A percentile compares a stretch with the other conserved stretches of the same genome.
Conservation (phyloP, 2,329 filamentous ascomycete species). For the Coniochaeta sp. region DNA sequence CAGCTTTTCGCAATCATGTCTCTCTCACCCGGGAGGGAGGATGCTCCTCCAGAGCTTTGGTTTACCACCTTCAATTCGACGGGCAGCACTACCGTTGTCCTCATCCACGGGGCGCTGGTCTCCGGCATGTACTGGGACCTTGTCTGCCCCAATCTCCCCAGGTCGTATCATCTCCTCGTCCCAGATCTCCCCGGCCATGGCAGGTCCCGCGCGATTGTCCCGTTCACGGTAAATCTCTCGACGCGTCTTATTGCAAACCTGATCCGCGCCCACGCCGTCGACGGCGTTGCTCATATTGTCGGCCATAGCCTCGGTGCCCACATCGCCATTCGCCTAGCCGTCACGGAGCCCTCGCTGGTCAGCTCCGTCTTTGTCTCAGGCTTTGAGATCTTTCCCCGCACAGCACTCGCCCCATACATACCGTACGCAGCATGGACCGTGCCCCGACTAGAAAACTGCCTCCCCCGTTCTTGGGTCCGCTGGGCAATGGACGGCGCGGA, state of each 20-base stretch:
- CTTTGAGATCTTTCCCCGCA: neutral
- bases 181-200: conserved; percentile 4
- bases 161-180: conserved; percentile 4
- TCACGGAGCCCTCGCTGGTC: conserved; percentile 3
- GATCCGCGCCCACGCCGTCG: conserved; percentile 1
- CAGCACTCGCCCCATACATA: neutral
- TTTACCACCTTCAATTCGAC: neutral
- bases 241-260: neutral
- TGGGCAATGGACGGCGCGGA: conserved; percentile 1
- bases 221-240: conserved; percentile 1
- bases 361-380: conserved; percentile 1
- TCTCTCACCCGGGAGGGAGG: neutral
- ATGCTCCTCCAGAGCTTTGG: neutral
- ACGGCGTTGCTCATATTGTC: conserved; percentile 4
- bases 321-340: neutral
- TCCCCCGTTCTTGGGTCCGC: neutral
- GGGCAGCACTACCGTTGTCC: neutral
- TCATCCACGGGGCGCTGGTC: neutral
- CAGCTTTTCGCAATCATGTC: neutral
- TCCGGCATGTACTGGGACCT: neutral
- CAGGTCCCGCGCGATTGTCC: neutral
- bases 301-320: conserved; percentile 5
- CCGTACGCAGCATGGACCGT: neutral
- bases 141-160: neutral
- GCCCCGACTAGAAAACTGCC: neutral